Evolutionary conservation across 768 basidiomycete genomes (phyloP).

Genomic region (Glaciozyma antarctica): DNA sequence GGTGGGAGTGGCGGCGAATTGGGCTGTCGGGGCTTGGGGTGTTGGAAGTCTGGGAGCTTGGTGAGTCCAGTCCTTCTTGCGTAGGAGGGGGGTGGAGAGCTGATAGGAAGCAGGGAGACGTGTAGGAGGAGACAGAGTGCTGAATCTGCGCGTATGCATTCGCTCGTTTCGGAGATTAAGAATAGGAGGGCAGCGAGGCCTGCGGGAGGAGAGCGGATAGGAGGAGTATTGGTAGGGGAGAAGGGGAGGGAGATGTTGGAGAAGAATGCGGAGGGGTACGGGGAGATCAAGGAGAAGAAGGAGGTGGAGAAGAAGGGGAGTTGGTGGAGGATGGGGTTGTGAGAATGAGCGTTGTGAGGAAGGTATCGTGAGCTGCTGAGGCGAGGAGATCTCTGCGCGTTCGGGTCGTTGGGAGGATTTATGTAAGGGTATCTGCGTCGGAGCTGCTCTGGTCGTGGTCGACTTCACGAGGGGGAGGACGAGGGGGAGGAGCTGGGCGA

Average conservation of each 20-base stretch:
- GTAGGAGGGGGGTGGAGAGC: no score
- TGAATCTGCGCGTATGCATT: constrained; percentile 24
- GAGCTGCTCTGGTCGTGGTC: no score
- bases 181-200: constrained; percentile 6
- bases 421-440: no score
- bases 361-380: no score
- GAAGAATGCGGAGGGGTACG: not conserved
- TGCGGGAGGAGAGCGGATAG: not conserved
- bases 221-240: not conserved
- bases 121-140: constrained; percentile 20
- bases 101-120: constrained; percentile 10
- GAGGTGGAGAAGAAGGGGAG: not conserved
- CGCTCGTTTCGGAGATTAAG: constrained; percentile 26
- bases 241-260: not conserved
- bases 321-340: not conserved
- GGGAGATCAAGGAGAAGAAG: not conserved
- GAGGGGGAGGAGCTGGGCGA: no score
- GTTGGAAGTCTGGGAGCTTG: constrained; percentile 25
- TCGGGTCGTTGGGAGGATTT: no score
- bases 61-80: constrained; percentile 5
- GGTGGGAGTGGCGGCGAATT: constrained; percentile 18
- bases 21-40: constrained; percentile 30
- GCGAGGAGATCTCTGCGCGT: no score
- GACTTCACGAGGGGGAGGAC: no score
- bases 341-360: no score